Evolutionary conservation across 306 rosid genomes (phyloP).

Genomic region (Leucaena leucocephala): DNA sequence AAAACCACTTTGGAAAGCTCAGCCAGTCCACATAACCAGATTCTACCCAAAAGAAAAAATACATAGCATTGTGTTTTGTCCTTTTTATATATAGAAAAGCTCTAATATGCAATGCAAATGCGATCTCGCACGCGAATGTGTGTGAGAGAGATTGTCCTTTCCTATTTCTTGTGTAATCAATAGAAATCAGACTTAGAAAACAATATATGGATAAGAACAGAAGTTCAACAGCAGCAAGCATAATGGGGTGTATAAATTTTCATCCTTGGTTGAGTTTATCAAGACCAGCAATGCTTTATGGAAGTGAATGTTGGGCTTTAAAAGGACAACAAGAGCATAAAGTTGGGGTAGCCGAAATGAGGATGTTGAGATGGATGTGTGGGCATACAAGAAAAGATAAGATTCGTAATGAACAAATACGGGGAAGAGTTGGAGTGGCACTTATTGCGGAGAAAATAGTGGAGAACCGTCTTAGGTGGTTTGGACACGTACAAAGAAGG

Average conservation of each 20-base stretch:
- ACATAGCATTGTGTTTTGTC: neutral
- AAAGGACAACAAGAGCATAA: too few relatives aligned
- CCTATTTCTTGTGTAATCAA: neutral
- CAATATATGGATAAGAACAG: conserved; percentile 10
- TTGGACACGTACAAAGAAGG: too few relatives aligned
- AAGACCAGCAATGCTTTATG: too few relatives aligned
- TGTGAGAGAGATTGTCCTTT: neutral
- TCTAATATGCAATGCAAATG: neutral
- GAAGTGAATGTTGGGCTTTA: too few relatives aligned
- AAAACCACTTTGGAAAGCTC: neutral
- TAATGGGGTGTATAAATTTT: neutral
- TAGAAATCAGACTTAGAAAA: conserved; percentile 13
- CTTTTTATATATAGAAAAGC: neutral
- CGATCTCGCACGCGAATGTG: neutral
- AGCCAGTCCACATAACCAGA: neutral
- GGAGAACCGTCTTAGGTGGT: too few relatives aligned
- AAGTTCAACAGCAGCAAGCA: conserved; percentile 5
- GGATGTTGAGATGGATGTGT: too few relatives aligned
- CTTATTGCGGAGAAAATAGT: too few relatives aligned
- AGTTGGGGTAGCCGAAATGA: too few relatives aligned
- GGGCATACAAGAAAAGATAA: too few relatives aligned
- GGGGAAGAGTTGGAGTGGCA: too few relatives aligned
- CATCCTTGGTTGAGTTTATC: conserved; percentile 9
- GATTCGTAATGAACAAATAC: too few relatives aligned
- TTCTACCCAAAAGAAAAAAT: neutral